A percentile compares a stretch with the other conserved stretches of the same genome.
Evolutionary conservation across 1,284 basidiomycete genomes (phyloP).

Genomic region (Thelephora terrestris): DNA sequence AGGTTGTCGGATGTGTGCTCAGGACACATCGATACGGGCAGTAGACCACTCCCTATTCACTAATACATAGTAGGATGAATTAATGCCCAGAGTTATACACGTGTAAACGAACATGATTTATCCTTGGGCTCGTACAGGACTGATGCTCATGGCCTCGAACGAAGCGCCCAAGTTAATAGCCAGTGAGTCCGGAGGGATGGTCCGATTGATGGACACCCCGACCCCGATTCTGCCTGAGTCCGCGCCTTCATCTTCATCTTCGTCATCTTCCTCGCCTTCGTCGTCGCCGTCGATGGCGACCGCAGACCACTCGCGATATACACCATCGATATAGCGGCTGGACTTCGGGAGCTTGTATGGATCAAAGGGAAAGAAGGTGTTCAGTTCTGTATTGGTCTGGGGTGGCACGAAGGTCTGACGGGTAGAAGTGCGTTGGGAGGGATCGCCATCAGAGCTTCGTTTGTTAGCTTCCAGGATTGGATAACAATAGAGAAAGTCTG

Average conservation of each 20-base stretch:
- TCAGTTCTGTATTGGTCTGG: constrained; percentile 61
- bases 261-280: constrained; percentile 52
- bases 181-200: constrained; percentile 20
- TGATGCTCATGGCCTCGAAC: constrained; percentile 74
- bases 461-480: constrained; percentile 85
- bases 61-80: too few relatives aligned
- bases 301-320: constrained; percentile 69
- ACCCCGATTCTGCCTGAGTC: constrained; percentile 22
- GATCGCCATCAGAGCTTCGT: constrained; percentile 19
- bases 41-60: too few relatives aligned
- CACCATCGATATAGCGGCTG: constrained; percentile 52
- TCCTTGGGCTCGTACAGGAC: constrained; percentile 30
- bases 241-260: constrained; percentile 31
- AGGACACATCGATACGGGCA: neutral
- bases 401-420: constrained; percentile 18
- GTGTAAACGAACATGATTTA: neutral
- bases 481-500: constrained; percentile 92
- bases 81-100: constrained; percentile 1
- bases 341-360: constrained; percentile 86
- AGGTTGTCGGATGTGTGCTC: neutral
- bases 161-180: constrained; percentile 44
- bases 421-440: constrained; percentile 2
- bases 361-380: constrained; percentile 98
- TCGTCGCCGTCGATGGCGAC: constrained; percentile 69
- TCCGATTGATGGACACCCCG: constrained; percentile 21